A percentile compares a stretch with the other conserved stretches of the same genome.
These are phyloP conservation scores for Viscum album DNA, from an alignment of 177 flowering plant genomes.

Conservation along the genomic window DNA sequence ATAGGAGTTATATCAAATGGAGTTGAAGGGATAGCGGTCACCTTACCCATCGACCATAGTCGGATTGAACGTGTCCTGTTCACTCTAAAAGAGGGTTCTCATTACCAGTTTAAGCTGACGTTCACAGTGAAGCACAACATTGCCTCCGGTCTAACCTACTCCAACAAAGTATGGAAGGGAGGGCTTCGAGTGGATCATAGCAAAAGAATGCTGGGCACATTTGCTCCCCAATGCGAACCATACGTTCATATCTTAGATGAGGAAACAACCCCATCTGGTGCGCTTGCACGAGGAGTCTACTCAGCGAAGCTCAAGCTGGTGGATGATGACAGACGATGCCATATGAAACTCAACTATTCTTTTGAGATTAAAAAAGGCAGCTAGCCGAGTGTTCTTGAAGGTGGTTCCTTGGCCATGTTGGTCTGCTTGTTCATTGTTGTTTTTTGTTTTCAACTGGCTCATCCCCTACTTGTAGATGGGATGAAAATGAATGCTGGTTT, in stretches of 20 bases:
- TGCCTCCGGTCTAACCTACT: slow-evolving; percentile 57
- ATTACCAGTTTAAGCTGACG: slow-evolving; percentile 44
- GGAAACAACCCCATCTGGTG: slow-evolving; percentile 68
- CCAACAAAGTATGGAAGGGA: slow-evolving; percentile 62
- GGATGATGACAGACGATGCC: slow-evolving; percentile 64
- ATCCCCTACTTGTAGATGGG: no score
- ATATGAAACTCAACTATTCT: slow-evolving; percentile 57
- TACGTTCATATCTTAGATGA: slow-evolving; percentile 48
- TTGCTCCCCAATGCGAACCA: slow-evolving; percentile 60
- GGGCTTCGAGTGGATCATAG: slow-evolving; percentile 61
- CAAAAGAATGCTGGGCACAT: slow-evolving; percentile 78
- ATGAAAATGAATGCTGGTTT: no score
- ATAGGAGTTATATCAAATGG: slow-evolving; percentile 48
- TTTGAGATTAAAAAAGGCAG: slow-evolving; percentile 52
- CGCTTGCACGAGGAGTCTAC: slow-evolving; percentile 63
- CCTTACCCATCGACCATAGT: slow-evolving; percentile 35
- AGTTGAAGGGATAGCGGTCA: slow-evolving; percentile 34
- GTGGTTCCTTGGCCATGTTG: background rate
- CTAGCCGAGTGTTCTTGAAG: slow-evolving; percentile 8
- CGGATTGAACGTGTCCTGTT: slow-evolving; percentile 29
- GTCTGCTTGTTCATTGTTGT: no score
- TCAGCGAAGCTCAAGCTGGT: slow-evolving; percentile 67
- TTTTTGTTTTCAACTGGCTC: no score
- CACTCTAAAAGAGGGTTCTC: slow-evolving; percentile 54
- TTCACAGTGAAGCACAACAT: slow-evolving; percentile 59